Evolutionary conservation across 768 basidiomycete species (phyloP), one percentile per base, ranked within the genome.

Genomic region (Xerocomus potaroensis): DNA sequence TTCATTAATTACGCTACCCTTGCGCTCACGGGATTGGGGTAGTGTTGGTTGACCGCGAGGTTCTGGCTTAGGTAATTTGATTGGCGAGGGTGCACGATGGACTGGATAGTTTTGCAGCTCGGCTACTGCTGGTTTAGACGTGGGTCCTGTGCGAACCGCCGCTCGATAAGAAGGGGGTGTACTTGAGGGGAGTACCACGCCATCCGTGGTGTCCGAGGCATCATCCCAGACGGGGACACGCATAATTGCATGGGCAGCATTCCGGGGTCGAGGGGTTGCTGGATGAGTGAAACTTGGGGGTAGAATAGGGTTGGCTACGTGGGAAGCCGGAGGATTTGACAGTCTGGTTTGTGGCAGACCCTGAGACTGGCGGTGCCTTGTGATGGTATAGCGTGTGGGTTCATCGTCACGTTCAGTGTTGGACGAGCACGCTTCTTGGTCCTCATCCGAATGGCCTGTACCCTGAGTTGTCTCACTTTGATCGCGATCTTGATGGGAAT

Each of bases 1-100:
- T 58, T 84, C 79, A 55, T 85, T 81, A 16, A 81, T 64, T n/a
- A 72, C 68, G 53, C 71, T 78, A 11, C 71, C 74, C 53, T 67
- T 75, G 22, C 73, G 72, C 51, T 71, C 73, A 39, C 72, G 62
- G 18, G 56, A 47, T 50, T 56, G 57, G 39, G 53, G 50, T 45
- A 50, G 29, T 43, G 52, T 23, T 35, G 43, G 33, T 38, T 57
- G 61, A 38, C 29, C 16, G 41, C 47, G 54, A 47, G 43, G 39
- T 40, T 61, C 59, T 7, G 53, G 48, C 37, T 54, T 65, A 37
- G 59, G 56, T 33, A 58, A 47, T 61, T 66, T 65, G 45, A 59
- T 61, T 46, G 67, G 67, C 39, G 67, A 67, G 29, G 55, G 59
- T 16, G 56, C 39, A 38, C 55, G 57, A 41, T 53, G 41, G 27